phyloP scores from a whole-genome alignment of 2,329 filamentous ascomycete genomes.

The Alternaria triticina region DNA sequence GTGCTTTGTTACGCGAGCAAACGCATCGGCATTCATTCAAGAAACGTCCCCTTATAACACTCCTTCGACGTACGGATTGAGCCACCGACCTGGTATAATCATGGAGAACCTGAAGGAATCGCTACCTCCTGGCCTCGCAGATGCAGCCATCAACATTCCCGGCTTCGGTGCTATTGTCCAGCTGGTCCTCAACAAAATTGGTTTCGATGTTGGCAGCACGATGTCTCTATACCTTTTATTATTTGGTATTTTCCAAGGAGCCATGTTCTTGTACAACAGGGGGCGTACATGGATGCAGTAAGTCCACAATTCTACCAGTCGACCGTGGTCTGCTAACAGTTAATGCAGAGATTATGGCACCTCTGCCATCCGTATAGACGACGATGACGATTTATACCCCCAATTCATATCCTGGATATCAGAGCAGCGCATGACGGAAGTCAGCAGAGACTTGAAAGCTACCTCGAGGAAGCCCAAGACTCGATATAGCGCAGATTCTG shows the following conservation, averaged over 20 bases:
- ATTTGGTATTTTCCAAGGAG: constrained; percentile 50
- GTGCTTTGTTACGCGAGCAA: background rate
- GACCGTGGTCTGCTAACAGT: constrained; percentile 27
- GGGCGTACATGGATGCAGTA: constrained; percentile 7
- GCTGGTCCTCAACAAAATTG: constrained; percentile 30
- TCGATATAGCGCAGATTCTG: constrained; percentile 22
- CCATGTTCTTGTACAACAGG: constrained; percentile 45
- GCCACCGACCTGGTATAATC: background rate
- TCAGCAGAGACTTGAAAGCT: constrained; percentile 47
- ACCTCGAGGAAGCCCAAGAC: constrained; percentile 40
- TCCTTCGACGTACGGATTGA: background rate
- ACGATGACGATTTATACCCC: constrained; percentile 53
- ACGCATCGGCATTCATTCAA: background rate
- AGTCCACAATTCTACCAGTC: background rate
- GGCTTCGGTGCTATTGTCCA: constrained; percentile 5
- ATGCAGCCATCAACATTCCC: constrained; percentile 2
- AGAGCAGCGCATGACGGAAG: constrained; percentile 48
- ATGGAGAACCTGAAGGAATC: background rate
- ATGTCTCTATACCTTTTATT: constrained; percentile 53
- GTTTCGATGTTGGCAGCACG: constrained; percentile 56
- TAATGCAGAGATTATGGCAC: constrained; percentile 43
- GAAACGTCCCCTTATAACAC: no score
- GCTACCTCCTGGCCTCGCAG: constrained; percentile 7
- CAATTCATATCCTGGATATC: constrained; percentile 54
- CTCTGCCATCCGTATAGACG: constrained; percentile 53